phyloP scores from a whole-genome alignment of 2,329 filamentous ascomycete species.

The Colletotrichum sp. region DNA sequence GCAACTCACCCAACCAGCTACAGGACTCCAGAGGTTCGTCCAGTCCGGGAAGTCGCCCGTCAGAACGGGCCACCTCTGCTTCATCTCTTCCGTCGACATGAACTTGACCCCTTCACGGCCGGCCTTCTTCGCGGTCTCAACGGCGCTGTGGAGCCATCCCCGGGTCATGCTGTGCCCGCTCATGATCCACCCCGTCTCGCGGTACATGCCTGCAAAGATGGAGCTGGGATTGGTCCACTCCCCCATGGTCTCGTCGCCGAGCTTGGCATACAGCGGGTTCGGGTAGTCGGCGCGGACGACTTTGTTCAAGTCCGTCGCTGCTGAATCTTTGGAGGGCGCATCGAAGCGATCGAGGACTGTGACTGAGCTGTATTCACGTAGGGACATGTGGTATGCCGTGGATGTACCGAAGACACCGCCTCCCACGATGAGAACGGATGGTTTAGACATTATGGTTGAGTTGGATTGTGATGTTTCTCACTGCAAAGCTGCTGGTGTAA shows the following conservation, averaged over 20 bases:
- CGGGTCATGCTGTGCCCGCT: conserved; percentile 28
- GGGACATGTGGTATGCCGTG: conserved; percentile 34
- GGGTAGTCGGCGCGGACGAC: conserved; percentile 40
- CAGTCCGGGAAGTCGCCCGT: conserved; percentile 29
- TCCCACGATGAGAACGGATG: conserved; percentile 33
- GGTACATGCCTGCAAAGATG: conserved; percentile 29
- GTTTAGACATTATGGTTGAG: not conserved
- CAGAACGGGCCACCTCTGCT: conserved; percentile 30
- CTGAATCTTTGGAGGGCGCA: conserved; percentile 27
- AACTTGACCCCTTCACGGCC: conserved; percentile 28
- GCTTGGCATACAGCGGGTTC: conserved; percentile 29
- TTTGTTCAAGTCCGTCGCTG: conserved; percentile 38
- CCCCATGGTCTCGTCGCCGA: conserved; percentile 31
- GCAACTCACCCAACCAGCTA: conserved; percentile 33
- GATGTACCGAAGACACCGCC: conserved; percentile 38
- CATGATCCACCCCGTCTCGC: conserved; percentile 32
- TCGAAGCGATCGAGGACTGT: conserved; percentile 30
- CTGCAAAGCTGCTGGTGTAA: not conserved
- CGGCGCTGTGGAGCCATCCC: conserved; percentile 32
- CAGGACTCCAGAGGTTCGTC: conserved; percentile 30
- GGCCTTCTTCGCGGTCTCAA: conserved; percentile 25
- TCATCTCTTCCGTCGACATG: conserved; percentile 28
- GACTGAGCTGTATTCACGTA: conserved; percentile 21
- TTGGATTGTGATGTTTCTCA: not conserved
- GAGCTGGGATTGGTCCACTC: conserved; percentile 32